These are phyloP conservation scores for Fragosphaeria purpurea DNA, from an alignment of 2,329 filamentous ascomycete genomes.

Conservation along the genomic window DNA sequence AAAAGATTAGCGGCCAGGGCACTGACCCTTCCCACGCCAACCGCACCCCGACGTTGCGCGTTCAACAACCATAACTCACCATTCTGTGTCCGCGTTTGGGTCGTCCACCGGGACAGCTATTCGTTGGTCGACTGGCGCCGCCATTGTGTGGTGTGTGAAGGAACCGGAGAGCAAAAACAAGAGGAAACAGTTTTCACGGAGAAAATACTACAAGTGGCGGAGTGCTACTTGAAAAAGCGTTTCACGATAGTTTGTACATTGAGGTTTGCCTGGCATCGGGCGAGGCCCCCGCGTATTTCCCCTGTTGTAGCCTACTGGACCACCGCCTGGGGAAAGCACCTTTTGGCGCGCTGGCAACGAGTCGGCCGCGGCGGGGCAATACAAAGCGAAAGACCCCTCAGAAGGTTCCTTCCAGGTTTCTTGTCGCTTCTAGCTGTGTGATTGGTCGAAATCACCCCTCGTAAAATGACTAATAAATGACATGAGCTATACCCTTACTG, in stretches of 20 bases:
- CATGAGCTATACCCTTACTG: not conserved
- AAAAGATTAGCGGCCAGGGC: not conserved
- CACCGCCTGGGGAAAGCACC: no score
- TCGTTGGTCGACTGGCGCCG: conserved; percentile 51
- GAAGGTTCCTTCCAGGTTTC: no score
- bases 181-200: not conserved
- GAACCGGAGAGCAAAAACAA: not conserved
- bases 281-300: no score
- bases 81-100: conserved; percentile 96
- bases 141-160: conserved; percentile 32
- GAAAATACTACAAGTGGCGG: no score
- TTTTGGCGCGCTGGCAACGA: no score
- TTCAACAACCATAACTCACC: conserved; percentile 39
- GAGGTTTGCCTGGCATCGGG: conserved; percentile 2
- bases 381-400: not conserved
- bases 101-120: conserved; percentile 82
- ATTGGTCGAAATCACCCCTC: not conserved
- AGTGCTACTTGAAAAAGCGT: no score
- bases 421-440: no score
- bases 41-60: no score
- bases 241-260: not conserved
- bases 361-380: not conserved
- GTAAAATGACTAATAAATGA: conserved; percentile 1
- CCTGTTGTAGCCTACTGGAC: no score
- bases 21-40: no score